Base-by-base conservation (phyloP, 129 eudicot genomes). In the Sambucus nigra region DNA sequence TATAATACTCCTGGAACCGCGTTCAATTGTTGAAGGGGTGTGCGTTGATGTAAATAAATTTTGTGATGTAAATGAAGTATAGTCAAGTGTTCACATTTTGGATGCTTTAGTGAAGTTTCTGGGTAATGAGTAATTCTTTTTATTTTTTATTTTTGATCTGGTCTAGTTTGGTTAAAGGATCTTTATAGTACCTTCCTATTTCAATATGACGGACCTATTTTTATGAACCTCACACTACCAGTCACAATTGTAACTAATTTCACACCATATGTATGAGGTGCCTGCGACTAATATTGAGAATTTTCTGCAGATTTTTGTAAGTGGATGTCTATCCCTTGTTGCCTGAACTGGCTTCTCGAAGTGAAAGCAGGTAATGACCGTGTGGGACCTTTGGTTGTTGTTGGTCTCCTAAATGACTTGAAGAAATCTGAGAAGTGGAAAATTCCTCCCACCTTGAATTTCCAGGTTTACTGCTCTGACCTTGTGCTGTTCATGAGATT, bases 321-420 rank as follows among this genome's bases (percentile, higher is more conserved):
- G 63, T 89, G 95, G 98, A 80, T 73, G 73, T 61, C 58, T 57
- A 63, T 47, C 23, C 69, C 57, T 62, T 42, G 59, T 40, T 84
- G 86, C 69, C 51, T 51, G 19, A 62, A 53, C 61, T 51, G 77
- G 72, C 81, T 89, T 68, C 49, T 69, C 28, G 75, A 85, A 26
- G 81, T 82, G 61, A 79, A 73, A 57, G 79, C 82, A 42, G 44
- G 67, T 25, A 69, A 67, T 49, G 70, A 81, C 47, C 95, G 95
- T 32, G 15, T 89, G 15, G 95, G 98, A 50, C 84, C 88, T 51
- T 76, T 79, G 65, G 94, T 59, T 24, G 83, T 76, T 58, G 42
- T 81, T 42, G 73, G 94, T 47, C 65, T 78, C 22, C 72, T 89
- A 7, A 75, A 76, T 64, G 79, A 69, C 50, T 63, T 71, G 13